Percentiles rank a stretch among this genome's conserved stretches.
Conservation (phyloP, 371 early-diverging fungal species). For the Lichtheimia ornata region DNA sequence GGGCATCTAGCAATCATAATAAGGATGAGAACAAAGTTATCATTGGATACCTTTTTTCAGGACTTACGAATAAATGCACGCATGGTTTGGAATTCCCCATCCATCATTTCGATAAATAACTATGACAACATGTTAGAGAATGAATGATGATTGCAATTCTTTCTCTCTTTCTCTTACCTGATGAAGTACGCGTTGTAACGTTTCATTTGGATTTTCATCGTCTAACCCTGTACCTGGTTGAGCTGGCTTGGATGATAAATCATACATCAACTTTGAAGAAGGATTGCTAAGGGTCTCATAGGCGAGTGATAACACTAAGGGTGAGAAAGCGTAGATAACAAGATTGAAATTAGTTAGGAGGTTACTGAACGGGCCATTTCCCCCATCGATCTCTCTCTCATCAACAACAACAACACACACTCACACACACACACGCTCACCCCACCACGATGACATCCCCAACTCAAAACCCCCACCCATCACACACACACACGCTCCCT, state of each 20-base stretch:
- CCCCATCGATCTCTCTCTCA: no score
- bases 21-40: not conserved
- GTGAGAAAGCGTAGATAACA: not conserved
- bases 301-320: conserved; percentile 55
- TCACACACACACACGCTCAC: no score
- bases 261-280: conserved; percentile 54
- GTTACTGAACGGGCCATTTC: no score
- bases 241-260: conserved; percentile 30
- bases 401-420: no score
- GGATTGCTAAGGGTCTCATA: conserved; percentile 67
- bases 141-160: not conserved
- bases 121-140: conserved; percentile 12
- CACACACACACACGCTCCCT: no score
- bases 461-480: no score
- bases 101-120: conserved; percentile 66
- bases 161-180: conserved; percentile 41
- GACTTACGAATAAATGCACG: conserved; percentile 62
- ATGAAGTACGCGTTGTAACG: conserved; percentile 56
- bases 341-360: not conserved
- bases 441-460: no score
- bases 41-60: not conserved
- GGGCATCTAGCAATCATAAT: conserved; percentile 30
- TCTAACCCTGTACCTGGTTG: conserved; percentile 24
- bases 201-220: conserved; percentile 42
- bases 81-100: conserved; percentile 67